Evolutionary conservation across 768 basidiomycete species (phyloP).

Genomic region (Trametes meyenii): DNA sequence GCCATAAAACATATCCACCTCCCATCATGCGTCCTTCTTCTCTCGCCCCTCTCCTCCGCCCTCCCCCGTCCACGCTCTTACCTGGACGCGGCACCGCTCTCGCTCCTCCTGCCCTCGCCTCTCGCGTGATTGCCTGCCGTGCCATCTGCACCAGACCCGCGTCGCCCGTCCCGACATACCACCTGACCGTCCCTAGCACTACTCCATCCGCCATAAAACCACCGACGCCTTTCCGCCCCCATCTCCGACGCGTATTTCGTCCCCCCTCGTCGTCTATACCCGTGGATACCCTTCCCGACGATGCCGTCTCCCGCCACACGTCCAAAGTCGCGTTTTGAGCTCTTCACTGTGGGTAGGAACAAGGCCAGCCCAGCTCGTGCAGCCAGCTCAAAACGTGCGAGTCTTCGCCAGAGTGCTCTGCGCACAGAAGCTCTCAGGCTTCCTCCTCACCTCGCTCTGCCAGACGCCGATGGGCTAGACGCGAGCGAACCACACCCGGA

Average conservation of each 20-base stretch:
- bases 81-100: neutral
- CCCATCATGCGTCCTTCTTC: neutral
- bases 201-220: neutral
- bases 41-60: neutral
- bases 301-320: neutral
- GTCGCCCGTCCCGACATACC: constrained; percentile 3
- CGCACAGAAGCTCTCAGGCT: constrained; percentile 11
- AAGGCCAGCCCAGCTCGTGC: constrained; percentile 18
- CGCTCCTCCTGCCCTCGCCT: neutral
- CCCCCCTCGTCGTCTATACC: neutral
- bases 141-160: neutral
- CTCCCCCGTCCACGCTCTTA: neutral
- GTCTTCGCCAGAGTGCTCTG: constrained; percentile 3
- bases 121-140: neutral
- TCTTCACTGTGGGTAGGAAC: constrained; percentile 18
- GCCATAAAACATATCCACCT: neutral
- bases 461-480: neutral
- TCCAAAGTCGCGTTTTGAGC: constrained; percentile 11
- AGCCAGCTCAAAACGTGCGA: constrained; percentile 17
- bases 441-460: neutral
- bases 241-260: neutral
- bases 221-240: neutral
- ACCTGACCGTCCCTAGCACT: constrained; percentile 10
- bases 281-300: neutral
- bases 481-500: neutral